phyloP scores from a whole-genome alignment of 2,329 filamentous ascomycete species.

The Pseudogymnoascus sp. region DNA sequence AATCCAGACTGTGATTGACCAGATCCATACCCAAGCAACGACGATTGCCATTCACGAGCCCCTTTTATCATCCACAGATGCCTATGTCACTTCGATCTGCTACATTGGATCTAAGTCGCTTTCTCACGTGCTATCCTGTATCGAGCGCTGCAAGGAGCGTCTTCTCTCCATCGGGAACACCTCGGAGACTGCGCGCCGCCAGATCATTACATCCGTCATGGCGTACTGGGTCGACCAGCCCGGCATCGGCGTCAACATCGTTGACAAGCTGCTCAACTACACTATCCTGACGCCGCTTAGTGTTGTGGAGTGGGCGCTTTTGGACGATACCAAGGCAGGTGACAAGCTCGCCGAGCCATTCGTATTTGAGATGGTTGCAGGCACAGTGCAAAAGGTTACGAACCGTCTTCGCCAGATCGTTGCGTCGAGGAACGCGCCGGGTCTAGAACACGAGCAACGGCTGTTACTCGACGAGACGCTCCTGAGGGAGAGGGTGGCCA shows the following conservation, averaged over 20 bases:
- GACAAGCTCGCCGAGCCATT: conserved; percentile 65
- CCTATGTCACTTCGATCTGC: conserved; percentile 88
- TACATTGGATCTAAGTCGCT: conserved; percentile 92
- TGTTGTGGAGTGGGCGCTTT: conserved; percentile 84
- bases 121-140: conserved; percentile 89
- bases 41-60: conserved; percentile 63
- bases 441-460: conserved; percentile 42
- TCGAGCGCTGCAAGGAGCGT: conserved; percentile 87
- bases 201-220: conserved; percentile 87
- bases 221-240: conserved; percentile 90
- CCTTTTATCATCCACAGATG: conserved; percentile 79
- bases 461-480: conserved; percentile 52
- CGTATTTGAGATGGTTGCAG: conserved; percentile 82
- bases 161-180: conserved; percentile 69
- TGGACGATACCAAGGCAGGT: conserved; percentile 47
- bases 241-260: conserved; percentile 81
- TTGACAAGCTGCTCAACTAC: conserved; percentile 97
- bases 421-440: conserved; percentile 48
- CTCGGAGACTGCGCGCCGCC: conserved; percentile 67
- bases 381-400: conserved; percentile 85
- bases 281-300: conserved; percentile 79
- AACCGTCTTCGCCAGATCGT: conserved; percentile 77
- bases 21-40: conserved; percentile 70
- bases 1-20: conserved; percentile 70
- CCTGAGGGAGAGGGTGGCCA: conserved; percentile 59